Conservation (phyloP, 1,139 yeast genomes). For the Scheffersomyces titani region DNA sequence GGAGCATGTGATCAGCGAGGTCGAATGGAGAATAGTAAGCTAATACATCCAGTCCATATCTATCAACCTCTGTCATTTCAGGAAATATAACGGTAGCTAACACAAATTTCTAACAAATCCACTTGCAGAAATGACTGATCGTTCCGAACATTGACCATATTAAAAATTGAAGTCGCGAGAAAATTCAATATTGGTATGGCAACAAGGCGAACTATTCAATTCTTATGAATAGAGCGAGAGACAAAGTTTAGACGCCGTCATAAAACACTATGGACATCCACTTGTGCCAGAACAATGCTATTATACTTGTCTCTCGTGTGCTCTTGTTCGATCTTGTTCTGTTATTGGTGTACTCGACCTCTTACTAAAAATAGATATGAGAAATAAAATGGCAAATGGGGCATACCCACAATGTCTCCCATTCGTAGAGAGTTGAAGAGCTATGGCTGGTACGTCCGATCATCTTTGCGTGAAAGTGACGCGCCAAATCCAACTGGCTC, state of each 20-base stretch:
- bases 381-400: not conserved
- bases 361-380: not conserved
- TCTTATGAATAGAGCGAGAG: not conserved
- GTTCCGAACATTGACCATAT: not conserved
- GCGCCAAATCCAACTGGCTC: not conserved
- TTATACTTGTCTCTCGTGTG: not conserved
- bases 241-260: not conserved
- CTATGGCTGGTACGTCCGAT: not conserved
- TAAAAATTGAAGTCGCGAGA: not conserved
- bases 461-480: not conserved
- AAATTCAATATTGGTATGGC: not conserved
- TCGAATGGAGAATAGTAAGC: not conserved
- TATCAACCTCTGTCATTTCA: not conserved
- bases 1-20: not conserved
- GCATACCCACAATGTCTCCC: not conserved
- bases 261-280: not conserved
- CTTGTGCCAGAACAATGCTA: not conserved
- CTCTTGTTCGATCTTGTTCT: not conserved
- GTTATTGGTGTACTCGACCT: not conserved
- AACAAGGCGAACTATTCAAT: not conserved
- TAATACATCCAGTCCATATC: not conserved
- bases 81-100: not conserved
- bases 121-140: not conserved
- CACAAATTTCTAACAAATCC: not conserved
- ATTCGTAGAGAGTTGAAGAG: not conserved